Conservation (phyloP, 257 asterid species). For the Salvia rosmarinus region DNA sequence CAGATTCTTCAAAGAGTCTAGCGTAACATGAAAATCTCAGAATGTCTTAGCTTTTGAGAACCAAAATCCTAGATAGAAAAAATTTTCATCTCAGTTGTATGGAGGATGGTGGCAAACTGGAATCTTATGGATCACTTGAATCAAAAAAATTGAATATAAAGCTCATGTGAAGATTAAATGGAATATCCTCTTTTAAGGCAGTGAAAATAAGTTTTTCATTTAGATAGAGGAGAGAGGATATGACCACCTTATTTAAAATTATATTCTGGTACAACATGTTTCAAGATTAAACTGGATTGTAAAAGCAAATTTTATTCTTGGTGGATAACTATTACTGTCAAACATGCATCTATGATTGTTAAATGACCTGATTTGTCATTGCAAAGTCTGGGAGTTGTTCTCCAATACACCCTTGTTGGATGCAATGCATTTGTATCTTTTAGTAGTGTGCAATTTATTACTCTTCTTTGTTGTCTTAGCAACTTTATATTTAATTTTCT, state of each 20-base stretch:
- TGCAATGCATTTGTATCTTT: constrained; percentile 14
- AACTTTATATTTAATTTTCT: background rate
- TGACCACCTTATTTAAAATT: constrained; percentile 2
- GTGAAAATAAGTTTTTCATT: background rate
- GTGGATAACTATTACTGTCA: background rate
- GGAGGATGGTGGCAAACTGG: background rate
- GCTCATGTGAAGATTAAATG: background rate
- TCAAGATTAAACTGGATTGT: background rate
- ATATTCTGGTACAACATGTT: background rate
- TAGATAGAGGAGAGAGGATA: constrained; percentile 1
- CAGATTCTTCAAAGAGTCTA: background rate
- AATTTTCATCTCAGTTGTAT: too few relatives aligned
- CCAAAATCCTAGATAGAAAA: background rate
- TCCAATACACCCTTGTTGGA: background rate
- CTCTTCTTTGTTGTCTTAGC: background rate
- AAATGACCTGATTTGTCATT: background rate
- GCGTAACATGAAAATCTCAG: background rate
- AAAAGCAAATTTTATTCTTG: background rate
- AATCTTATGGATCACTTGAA: background rate
- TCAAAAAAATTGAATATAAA: background rate
- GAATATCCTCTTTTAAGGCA: background rate
- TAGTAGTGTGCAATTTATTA: background rate
- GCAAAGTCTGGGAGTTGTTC: background rate
- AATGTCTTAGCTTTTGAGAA: background rate
- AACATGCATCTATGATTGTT: background rate